A percentile compares a stretch with the other conserved stretches of the same genome.
These are phyloP conservation scores for Globisporangium radiosum DNA, from an alignment of 352 stramenopile species.

Conservation along the genomic window DNA sequence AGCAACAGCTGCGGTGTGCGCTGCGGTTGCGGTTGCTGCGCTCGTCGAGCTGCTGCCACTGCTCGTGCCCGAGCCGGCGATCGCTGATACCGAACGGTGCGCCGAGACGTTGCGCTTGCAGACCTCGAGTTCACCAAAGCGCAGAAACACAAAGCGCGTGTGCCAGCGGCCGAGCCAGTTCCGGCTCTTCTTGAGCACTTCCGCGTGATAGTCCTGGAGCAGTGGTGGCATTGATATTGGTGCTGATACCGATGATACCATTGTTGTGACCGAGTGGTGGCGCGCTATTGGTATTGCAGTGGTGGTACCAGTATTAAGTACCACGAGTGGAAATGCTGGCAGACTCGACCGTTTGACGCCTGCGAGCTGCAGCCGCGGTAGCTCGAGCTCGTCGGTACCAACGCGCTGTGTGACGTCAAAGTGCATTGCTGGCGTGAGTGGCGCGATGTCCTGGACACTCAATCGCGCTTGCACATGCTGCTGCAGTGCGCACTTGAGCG, in stretches of 20 bases:
- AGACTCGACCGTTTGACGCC: slow-evolving; percentile 6
- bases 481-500: slow-evolving; percentile 19
- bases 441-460: slow-evolving; percentile 26
- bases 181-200: slow-evolving; percentile 63
- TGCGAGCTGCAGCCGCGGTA: slow-evolving; percentile 12
- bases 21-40: not conserved
- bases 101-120: slow-evolving; percentile 25
- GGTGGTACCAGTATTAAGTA: not conserved
- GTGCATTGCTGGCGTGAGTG: slow-evolving; percentile 21
- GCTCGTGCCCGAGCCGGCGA: not conserved
- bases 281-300: too few relatives aligned
- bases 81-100: not conserved
- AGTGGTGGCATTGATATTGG: slow-evolving; percentile 9
- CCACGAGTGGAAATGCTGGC: not conserved
- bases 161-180: slow-evolving; percentile 63
- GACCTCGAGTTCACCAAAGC: slow-evolving; percentile 53
- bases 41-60: not conserved
- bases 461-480: slow-evolving; percentile 30
- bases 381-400: slow-evolving; percentile 13
- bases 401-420: slow-evolving; percentile 6
- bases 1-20: not conserved
- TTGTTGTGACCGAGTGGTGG: not conserved
- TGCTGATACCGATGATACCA: not conserved
- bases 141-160: slow-evolving; percentile 33
- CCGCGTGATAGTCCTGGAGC: slow-evolving; percentile 32